phyloP scores from a whole-genome alignment of 2,329 filamentous ascomycete genomes.

The Hymenoscyphus fructigenus region DNA sequence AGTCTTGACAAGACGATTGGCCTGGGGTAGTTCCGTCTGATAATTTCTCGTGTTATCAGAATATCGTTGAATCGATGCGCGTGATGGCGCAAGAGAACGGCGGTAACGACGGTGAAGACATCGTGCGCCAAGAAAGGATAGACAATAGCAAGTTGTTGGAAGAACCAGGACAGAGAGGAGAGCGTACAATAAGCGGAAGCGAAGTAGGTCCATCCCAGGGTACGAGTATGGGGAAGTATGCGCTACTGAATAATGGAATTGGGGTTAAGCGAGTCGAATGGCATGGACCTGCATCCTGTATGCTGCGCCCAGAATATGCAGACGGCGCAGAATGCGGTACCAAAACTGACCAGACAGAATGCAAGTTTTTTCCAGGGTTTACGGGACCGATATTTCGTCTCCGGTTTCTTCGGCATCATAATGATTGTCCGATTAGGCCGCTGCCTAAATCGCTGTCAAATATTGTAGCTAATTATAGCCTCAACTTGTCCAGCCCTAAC shows the following conservation, averaged over 20 bases:
- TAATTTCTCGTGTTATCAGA: background rate
- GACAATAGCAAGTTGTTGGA: background rate
- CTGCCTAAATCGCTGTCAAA: background rate
- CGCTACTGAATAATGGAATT: background rate
- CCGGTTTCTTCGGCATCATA: background rate
- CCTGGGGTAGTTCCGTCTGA: background rate
- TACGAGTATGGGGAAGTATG: background rate
- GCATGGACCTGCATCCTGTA: background rate
- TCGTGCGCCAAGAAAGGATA: background rate
- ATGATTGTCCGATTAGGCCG: background rate
- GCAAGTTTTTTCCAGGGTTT: background rate
- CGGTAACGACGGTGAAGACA: background rate
- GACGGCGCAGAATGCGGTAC: background rate
- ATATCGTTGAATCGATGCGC: background rate
- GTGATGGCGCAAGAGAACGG: background rate
- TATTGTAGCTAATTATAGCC: conserved; percentile 1
- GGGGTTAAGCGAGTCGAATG: background rate
- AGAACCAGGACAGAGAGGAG: background rate
- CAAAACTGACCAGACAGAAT: background rate
- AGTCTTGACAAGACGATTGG: background rate
- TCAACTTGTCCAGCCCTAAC: background rate
- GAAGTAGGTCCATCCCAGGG: background rate
- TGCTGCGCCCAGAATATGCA: background rate
- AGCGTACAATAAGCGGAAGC: background rate
- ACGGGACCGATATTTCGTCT: conserved; percentile 1